These are phyloP conservation scores for Hondaea fermentalgiana DNA, from an alignment of 108 stramenopile species.

Conservation along the genomic window DNA sequence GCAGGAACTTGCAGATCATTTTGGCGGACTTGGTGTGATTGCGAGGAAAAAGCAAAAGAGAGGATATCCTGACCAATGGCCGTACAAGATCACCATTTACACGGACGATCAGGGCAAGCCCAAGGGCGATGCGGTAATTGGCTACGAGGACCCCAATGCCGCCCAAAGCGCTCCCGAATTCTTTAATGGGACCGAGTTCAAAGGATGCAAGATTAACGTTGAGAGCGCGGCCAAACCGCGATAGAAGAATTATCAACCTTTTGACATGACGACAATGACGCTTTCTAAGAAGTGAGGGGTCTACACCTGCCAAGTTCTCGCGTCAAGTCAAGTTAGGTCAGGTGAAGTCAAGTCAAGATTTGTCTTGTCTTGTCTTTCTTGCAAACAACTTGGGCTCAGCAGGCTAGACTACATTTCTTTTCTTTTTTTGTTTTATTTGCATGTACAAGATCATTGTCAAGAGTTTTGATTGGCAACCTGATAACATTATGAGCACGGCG, in stretches of 20 bases:
- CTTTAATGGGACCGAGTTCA: not conserved
- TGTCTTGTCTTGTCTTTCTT: too few species aligned
- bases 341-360: too few species aligned
- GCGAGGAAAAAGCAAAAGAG: not conserved
- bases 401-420: too few species aligned
- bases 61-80: not conserved
- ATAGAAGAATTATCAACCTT: not conserved
- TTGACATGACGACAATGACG: not conserved
- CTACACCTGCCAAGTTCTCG: not conserved
- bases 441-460: too few species aligned
- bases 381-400: too few species aligned
- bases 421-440: too few species aligned
- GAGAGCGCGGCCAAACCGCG: not conserved
- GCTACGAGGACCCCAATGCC: constrained; percentile 11
- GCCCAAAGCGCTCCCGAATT: constrained; percentile 2
- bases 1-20: not conserved
- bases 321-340: too few species aligned
- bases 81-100: not conserved
- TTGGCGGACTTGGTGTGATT: not conserved
- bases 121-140: not conserved
- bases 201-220: not conserved
- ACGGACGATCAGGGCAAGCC: not conserved
- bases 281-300: not conserved
- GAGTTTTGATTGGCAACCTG: too few species aligned
- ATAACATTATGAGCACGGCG: too few species aligned